Evolutionary conservation across 345 rosid genomes (phyloP), one percentile per base, ranked within the genome.

Genomic region (Erucastrum elatum): DNA sequence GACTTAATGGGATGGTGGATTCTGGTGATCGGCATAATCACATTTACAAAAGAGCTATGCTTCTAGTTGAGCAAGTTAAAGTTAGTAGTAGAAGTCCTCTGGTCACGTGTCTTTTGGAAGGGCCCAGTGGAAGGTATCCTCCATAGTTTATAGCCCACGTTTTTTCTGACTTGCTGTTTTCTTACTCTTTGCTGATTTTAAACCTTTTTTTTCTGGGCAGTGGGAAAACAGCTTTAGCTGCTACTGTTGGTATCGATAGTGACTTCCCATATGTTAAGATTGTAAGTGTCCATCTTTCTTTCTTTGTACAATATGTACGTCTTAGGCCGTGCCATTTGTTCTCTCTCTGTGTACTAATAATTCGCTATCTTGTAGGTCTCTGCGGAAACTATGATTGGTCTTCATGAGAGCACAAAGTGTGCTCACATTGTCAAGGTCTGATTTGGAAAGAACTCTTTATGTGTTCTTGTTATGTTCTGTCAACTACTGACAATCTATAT

Each of bases 191-290:
- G 72, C 35, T 59, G 68, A 34, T 72, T 75, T 64, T 64, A 72
- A 64, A 68, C 21, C 21, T 30, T 7, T 6, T 61, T 31, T 66
- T 72, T 46, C 75, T 78, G 82, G 62, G 70, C 90, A 93, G 99
- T 87, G 99, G 99, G 78, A 96, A 96, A 88, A 86, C 97, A 76
- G 98, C 99, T 6, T 44, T 96, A 84, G 98, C 98, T 53, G 98
- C 98, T 46, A 96, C 98, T 55, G 89, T 87, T 79, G 99, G 99
- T 73, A 90, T 91, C 69, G 92, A 89, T 79, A 96, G 98, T 81
- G 98, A 93, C 80, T 93, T 93, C 75, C 97, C 99, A 26, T 96
- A 90, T 82, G 99, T 96, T 70, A 93, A 96, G 90, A 96, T 93
- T 66, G 98, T 96, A 87, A 87, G 98, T 70, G 26, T 7, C 39